phyloP scores from a whole-genome alignment of 1,284 basidiomycete species.

The Ceratobasidium sp. region DNA sequence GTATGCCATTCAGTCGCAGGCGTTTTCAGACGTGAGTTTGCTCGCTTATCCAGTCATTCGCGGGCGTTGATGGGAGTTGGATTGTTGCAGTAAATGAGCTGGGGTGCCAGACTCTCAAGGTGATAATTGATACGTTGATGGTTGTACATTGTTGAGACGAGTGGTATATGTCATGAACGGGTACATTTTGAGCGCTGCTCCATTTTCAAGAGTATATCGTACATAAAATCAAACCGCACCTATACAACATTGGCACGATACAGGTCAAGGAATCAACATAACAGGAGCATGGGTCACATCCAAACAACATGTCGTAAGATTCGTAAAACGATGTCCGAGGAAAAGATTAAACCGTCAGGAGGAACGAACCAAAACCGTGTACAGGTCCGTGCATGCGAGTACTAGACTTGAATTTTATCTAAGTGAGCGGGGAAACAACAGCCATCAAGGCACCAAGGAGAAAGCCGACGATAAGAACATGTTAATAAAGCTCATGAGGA shows the following conservation, averaged over 20 bases:
- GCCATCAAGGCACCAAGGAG: too few species aligned
- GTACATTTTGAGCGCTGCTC: constrained; percentile 1
- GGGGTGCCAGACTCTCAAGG: not conserved
- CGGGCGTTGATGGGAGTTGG: not conserved
- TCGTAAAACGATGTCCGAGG: constrained; percentile 1
- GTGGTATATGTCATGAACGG: not conserved
- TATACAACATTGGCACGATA: constrained; percentile 1
- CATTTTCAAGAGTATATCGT: not conserved
- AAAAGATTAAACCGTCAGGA: not conserved
- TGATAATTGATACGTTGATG: not conserved
- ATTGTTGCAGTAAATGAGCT: not conserved
- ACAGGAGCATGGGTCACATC: not conserved
- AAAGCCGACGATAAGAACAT: not conserved
- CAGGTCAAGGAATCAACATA: not conserved
- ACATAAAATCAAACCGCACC: constrained; percentile 2
- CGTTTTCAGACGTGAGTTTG: constrained; percentile 55
- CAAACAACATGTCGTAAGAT: not conserved
- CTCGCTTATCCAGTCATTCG: not conserved
- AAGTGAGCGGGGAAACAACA: not conserved
- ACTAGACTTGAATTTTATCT: not conserved
- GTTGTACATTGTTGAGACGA: not conserved
- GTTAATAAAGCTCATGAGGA: not conserved
- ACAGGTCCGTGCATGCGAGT: constrained; percentile 28
- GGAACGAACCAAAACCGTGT: constrained; percentile 15
- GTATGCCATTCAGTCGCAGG: constrained; percentile 68